These are phyloP conservation scores for Chaetomium cochliodes DNA, from an alignment of 495 filamentous ascomycete genomes.

Conservation along the genomic window DNA sequence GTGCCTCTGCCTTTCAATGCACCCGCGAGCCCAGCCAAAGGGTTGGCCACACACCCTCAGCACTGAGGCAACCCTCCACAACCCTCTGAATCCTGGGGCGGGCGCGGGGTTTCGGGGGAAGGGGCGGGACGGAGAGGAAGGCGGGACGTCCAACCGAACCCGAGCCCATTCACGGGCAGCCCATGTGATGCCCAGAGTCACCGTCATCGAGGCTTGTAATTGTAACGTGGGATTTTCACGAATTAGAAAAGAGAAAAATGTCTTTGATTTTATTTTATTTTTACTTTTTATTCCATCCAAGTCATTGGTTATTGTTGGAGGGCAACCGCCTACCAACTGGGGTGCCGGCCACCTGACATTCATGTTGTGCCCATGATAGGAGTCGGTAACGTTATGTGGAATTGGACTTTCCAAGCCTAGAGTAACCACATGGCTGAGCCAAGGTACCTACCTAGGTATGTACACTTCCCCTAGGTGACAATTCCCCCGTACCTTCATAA, in stretches of 20 bases:
- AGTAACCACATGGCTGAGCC: too few relatives aligned
- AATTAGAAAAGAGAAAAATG: background rate
- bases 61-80: conserved; percentile 8
- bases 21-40: conserved; percentile 8
- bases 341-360: background rate
- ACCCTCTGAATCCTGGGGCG: background rate
- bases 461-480: too few relatives aligned
- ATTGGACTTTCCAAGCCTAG: too few relatives aligned
- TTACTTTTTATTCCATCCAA: background rate
- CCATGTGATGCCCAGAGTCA: conserved; percentile 11
- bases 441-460: too few relatives aligned
- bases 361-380: too few relatives aligned
- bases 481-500: too few relatives aligned
- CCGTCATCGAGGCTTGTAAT: background rate
- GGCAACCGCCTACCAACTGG: too few relatives aligned
- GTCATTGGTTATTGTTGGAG: background rate
- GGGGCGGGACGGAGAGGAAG: conserved; percentile 17
- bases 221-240: background rate
- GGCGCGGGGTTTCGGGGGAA: conserved; percentile 14
- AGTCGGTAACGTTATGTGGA: too few relatives aligned
- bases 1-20: background rate
- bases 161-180: background rate
- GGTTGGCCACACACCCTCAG: conserved; percentile 14
- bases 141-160: conserved; percentile 14
- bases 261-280: background rate